Evolutionary conservation across 495 filamentous ascomycete species (phyloP).

Genomic region (Talaromyces liani): DNA sequence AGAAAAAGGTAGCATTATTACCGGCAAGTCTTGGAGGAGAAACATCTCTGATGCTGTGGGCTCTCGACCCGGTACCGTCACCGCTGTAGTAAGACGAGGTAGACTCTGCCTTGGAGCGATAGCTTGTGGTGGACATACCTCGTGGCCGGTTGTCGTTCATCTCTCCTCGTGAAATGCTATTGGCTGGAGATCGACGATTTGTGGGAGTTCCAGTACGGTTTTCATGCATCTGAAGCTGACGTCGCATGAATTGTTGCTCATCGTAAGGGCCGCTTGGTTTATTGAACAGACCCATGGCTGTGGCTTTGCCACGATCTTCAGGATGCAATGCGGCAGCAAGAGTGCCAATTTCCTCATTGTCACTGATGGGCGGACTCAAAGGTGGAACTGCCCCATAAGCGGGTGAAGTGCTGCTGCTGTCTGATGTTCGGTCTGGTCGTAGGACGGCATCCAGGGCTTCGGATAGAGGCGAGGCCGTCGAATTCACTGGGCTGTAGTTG

Average conservation of each 20-base stretch:
- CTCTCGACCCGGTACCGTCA: slow-evolving; percentile 15
- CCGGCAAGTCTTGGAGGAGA: slow-evolving; percentile 21
- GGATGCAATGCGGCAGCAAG: slow-evolving; percentile 57
- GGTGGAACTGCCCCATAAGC: slow-evolving; percentile 50
- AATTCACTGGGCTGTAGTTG: slow-evolving; percentile 45
- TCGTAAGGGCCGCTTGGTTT: slow-evolving; percentile 70
- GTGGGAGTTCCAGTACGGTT: slow-evolving; percentile 41
- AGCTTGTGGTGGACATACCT: slow-evolving; percentile 35
- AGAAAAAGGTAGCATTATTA: slow-evolving; percentile 32
- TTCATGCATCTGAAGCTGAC: slow-evolving; percentile 71
- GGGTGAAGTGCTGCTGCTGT: slow-evolving; percentile 18
- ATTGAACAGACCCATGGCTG: slow-evolving; percentile 76
- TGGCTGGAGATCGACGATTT: slow-evolving; percentile 27
- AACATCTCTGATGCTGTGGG: slow-evolving; percentile 18
- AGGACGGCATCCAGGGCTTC: slow-evolving; percentile 14
- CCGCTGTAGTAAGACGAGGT: slow-evolving; percentile 37
- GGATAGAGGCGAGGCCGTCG: slow-evolving; percentile 27
- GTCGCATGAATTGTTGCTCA: slow-evolving; percentile 75
- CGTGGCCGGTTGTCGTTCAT: slow-evolving; percentile 24
- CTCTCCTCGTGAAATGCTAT: slow-evolving; percentile 24
- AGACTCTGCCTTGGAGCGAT: slow-evolving; percentile 37
- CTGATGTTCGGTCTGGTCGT: slow-evolving; percentile 10
- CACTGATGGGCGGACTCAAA: slow-evolving; percentile 66
- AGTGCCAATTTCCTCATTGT: slow-evolving; percentile 51
- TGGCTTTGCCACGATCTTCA: slow-evolving; percentile 77